Percentiles rank a stretch among this genome's conserved stretches.
Evolutionary conservation across 352 stramenopile species (phyloP).

Genomic region (Phytophthora megakarya): DNA sequence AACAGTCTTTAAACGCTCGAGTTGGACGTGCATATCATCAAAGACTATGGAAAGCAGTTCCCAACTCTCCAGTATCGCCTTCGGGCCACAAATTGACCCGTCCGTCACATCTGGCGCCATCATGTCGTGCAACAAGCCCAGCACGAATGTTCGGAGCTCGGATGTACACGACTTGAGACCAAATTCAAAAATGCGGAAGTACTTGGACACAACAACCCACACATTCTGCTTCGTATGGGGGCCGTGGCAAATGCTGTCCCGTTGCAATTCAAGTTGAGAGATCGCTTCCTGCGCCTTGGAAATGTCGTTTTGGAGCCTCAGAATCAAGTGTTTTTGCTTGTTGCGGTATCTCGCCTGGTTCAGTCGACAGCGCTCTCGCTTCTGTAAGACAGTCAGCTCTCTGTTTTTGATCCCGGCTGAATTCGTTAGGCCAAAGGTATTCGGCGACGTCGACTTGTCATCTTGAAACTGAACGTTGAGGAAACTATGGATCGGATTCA

Average conservation of each 20-base stretch:
- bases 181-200: conserved; percentile 6
- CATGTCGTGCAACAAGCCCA: not conserved
- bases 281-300: conserved; percentile 1
- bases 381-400: not conserved
- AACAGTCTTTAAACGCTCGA: not conserved
- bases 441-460: not conserved
- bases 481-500: not conserved
- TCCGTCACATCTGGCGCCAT: conserved; percentile 7
- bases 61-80: conserved; percentile 4
- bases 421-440: not conserved
- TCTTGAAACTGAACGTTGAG: not conserved
- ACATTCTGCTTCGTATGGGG: not conserved
- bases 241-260: not conserved
- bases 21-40: conserved; percentile 4
- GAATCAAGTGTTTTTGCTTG: not conserved
- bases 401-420: not conserved
- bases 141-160: not conserved
- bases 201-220: conserved; percentile 1
- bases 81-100: not conserved
- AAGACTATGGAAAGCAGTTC: not conserved
- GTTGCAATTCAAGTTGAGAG: not conserved
- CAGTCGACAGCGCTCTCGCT: conserved; percentile 2
- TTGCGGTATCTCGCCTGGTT: conserved; percentile 3
- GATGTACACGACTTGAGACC: not conserved
- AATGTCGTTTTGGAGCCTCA: not conserved